Percentiles rank a stretch among this genome's conserved stretches.
phyloP scores from a whole-genome alignment of 352 stramenopile species.

The Aphanomyces invadans region DNA sequence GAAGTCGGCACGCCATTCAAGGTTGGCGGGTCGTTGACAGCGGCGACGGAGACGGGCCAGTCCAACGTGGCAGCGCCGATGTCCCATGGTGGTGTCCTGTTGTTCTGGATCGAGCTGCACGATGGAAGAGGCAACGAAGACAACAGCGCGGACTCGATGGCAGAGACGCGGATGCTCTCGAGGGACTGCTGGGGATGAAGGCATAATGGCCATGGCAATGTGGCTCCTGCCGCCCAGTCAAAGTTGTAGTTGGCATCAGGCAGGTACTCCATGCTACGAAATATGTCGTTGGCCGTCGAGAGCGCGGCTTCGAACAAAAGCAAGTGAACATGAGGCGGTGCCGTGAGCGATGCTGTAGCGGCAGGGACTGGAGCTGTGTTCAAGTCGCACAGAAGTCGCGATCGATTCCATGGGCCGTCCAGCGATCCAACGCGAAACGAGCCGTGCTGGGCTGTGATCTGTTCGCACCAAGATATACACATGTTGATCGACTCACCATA shows the following conservation, averaged over 20 bases:
- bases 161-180: background rate
- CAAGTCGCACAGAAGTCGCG: background rate
- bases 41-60: background rate
- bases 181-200: background rate
- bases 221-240: background rate
- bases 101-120: background rate
- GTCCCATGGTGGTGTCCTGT: background rate
- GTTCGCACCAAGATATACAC: background rate
- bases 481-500: background rate
- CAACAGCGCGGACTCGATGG: background rate
- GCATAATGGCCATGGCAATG: background rate
- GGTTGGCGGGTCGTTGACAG: background rate
- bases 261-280: background rate
- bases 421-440: background rate
- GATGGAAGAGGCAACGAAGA: background rate
- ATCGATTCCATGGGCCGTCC: background rate
- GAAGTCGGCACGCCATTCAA: background rate
- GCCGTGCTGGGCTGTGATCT: background rate
- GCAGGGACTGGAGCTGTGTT: background rate
- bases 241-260: background rate
- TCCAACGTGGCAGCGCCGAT: background rate
- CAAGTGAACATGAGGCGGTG: background rate
- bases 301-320: background rate
- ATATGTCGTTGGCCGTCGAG: background rate
- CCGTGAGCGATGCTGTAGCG: background rate